A percentile compares a stretch with the other conserved stretches of the same genome.
phyloP scores from a whole-genome alignment of 345 rosid species.

The Rhodamnia argentea region DNA sequence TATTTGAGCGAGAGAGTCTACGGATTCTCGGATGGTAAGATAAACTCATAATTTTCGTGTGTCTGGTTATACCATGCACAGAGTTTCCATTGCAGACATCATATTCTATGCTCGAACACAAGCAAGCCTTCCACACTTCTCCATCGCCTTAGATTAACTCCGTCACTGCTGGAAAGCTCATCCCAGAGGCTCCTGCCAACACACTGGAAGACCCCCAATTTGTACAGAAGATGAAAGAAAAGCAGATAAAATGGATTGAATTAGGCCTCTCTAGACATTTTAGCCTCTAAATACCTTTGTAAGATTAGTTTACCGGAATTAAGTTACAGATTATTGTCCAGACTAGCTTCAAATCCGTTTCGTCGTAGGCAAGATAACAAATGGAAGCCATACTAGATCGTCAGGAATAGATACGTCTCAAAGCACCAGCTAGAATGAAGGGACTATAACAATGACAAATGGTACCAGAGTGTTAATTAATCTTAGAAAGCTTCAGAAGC shows the following conservation, averaged over 20 bases:
- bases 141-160: background rate
- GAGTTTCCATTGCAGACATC: background rate
- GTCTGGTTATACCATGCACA: background rate
- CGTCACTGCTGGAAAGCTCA: background rate
- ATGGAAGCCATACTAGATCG: background rate
- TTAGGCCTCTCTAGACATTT: background rate
- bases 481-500: background rate
- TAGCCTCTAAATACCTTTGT: background rate
- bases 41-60: background rate
- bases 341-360: background rate
- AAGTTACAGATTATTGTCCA: background rate
- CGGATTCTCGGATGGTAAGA: too few species aligned
- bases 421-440: background rate
- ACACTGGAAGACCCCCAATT: conserved; percentile 35
- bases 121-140: background rate
- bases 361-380: background rate
- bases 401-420: background rate
- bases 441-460: background rate
- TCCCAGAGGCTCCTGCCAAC: conserved; percentile 24
- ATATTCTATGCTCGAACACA: background rate
- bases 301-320: background rate
- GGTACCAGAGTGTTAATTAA: background rate
- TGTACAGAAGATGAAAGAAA: conserved; percentile 37
- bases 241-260: conserved; percentile 5
- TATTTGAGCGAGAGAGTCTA: too few species aligned